Evolutionary conservation across 2,329 filamentous ascomycete species (phyloP).

Genomic region (Fusarium mexicanum): DNA sequence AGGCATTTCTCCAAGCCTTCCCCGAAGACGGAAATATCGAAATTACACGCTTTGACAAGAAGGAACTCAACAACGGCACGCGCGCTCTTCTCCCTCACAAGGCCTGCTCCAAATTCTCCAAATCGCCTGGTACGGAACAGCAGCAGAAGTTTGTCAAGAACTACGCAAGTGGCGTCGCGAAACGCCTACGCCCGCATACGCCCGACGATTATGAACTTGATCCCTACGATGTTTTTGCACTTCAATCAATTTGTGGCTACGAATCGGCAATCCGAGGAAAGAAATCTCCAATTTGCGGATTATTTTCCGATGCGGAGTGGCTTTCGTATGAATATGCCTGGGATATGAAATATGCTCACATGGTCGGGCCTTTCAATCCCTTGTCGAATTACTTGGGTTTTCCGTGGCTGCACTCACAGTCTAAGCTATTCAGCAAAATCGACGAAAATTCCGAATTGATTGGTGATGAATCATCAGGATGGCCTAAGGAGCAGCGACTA

Average conservation of each 20-base stretch:
- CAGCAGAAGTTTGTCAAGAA: conserved; percentile 30
- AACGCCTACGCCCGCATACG: conserved; percentile 28
- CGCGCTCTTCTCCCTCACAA: conserved; percentile 40
- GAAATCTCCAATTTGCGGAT: conserved; percentile 24
- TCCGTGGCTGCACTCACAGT: conserved; percentile 33
- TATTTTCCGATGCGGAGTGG: conserved; percentile 38
- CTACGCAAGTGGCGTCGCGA: conserved; percentile 26
- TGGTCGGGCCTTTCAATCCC: conserved; percentile 38
- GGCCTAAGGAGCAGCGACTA: conserved; percentile 30
- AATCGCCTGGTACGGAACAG: conserved; percentile 27
- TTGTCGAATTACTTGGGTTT: conserved; percentile 36
- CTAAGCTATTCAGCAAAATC: conserved; percentile 22
- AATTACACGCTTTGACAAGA: conserved; percentile 32
- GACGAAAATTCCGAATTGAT: not conserved
- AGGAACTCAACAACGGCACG: conserved; percentile 32
- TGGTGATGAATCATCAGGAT: conserved; percentile 10
- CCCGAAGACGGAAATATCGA: conserved; percentile 24
- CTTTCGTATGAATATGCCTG: conserved; percentile 40
- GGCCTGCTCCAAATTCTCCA: conserved; percentile 36
- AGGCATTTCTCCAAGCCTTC: conserved; percentile 25
- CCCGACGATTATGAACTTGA: conserved; percentile 30
- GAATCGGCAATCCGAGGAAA: conserved; percentile 34
- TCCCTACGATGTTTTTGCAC: conserved; percentile 36
- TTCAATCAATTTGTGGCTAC: conserved; percentile 39
- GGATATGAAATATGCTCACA: conserved; percentile 41